phyloP scores from a whole-genome alignment of 345 rosid species.

The Populus tremula region DNA sequence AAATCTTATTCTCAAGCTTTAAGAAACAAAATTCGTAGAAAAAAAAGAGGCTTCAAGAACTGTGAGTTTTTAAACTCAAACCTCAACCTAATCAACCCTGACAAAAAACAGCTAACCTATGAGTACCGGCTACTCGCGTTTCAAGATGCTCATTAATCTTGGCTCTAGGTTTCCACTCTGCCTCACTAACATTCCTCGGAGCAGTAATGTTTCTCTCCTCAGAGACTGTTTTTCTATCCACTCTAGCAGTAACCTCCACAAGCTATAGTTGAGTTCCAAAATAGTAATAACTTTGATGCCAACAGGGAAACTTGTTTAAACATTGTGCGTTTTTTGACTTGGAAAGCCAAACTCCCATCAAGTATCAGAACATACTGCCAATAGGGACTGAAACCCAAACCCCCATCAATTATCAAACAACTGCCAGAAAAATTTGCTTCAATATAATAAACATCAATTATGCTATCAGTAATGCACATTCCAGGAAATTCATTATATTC shows the following conservation, averaged over 20 bases:
- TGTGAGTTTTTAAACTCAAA: neutral
- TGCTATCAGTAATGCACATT: too few species aligned
- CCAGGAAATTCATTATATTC: too few species aligned
- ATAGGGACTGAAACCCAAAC: too few species aligned
- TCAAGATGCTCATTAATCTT: conserved; percentile 70
- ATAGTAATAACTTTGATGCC: too few species aligned
- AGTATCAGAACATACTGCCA: too few species aligned
- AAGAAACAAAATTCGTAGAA: too few species aligned
- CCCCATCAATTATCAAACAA: too few species aligned
- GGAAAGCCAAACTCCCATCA: too few species aligned
- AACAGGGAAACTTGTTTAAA: too few species aligned
- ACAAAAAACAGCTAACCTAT: conserved; percentile 24
- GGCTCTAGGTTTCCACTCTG: conserved; percentile 74
- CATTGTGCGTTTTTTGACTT: too few species aligned
- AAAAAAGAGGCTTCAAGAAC: neutral
- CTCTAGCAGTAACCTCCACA: conserved; percentile 43
- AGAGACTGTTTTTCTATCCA: conserved; percentile 43
- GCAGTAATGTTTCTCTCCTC: conserved; percentile 53
- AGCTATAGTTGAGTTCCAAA: conserved; percentile 24
- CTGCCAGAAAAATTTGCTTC: too few species aligned
- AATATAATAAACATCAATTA: too few species aligned
- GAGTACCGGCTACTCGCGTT: conserved; percentile 49
- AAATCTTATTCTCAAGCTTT: neutral
- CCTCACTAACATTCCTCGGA: conserved; percentile 62
- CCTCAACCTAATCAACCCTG: neutral